These are phyloP conservation scores for Stentor coeruleus DNA, from an alignment of 73 alveolate species.

Conservation along the genomic window DNA sequence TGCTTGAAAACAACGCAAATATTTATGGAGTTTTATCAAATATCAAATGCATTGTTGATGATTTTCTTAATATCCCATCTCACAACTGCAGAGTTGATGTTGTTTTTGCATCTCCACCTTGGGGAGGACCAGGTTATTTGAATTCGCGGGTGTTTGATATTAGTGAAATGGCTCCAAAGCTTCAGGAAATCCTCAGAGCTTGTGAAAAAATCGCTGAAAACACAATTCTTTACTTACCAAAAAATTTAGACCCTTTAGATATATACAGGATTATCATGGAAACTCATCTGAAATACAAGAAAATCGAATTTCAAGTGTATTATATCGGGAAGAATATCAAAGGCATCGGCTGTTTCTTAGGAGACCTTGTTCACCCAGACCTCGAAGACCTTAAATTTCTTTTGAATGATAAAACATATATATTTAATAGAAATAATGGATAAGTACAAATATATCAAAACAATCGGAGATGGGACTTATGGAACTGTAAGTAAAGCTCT, in stretches of 20 bases:
- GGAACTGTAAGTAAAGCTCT: conserved; percentile 82
- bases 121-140: conserved; percentile 75
- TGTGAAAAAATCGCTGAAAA: background rate
- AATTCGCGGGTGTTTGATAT: background rate
- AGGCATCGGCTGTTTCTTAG: background rate
- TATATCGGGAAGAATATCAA: conserved; percentile 8
- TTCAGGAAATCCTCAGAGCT: conserved; percentile 1
- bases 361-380: conserved; percentile 26
- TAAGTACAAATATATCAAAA: conserved; percentile 10
- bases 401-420: no score
- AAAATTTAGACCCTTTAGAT: conserved; percentile 13
- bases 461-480: conserved; percentile 73
- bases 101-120: conserved; percentile 74
- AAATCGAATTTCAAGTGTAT: conserved; percentile 21
- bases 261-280: background rate
- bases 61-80: conserved; percentile 30
- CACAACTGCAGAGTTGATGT: conserved; percentile 61
- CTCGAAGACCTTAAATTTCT: no score
- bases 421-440: no score
- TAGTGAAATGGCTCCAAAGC: background rate
- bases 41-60: conserved; percentile 28
- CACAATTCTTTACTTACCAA: background rate
- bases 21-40: conserved; percentile 39
- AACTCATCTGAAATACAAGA: background rate
- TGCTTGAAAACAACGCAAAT: conserved; percentile 38